Base-by-base conservation (phyloP, 2,329 filamentous ascomycete species). In the Podosphaera xanthii region DNA sequence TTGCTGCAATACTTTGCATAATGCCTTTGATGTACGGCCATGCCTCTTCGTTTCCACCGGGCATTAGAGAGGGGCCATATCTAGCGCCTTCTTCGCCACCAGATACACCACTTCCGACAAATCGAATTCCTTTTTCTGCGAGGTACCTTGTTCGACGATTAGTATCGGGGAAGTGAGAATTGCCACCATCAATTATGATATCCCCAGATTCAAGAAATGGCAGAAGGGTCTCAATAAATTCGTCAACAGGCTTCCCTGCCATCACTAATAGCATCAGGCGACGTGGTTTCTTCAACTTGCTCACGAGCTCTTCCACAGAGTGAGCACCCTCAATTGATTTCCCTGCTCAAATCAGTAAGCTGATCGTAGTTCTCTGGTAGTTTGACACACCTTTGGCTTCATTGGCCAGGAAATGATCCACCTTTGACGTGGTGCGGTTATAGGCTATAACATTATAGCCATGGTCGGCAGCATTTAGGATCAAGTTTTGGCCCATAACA, bases 21-120 rank as follows among this genome's bases (percentile, higher is more conserved):
- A 98, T 87, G 70, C 97, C 90, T 83, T 98, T 97, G 78, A 98
- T 94, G 75, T 86, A 82, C 69, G 88, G 88, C 92, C 92, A 97
- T 59, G 92, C 92, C 74, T 87, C 87, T 80, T 97, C 89, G 76
- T 95, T 89, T 75, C 92, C 92, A 81, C 92, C 92, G 65, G 92
- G 92, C 92, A 98, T 98, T 74, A 98, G 80, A 65, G 89, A 96
- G 68, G 92, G 92, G 61, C 92, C 92, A 71, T 94, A 95, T 69
- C 92, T 86, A 71, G 92, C 92, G 82, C 92, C 92, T 80, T 98
- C 92, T 79, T 98, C 92, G 78, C 92, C 92, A 77, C 92, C 92
- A 66, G 92, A 98, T 66, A 98, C 92, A 84, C 92, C 92, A 69
- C 85, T 86, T 71, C 92, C 92, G 72, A 98, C 90, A 72, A 95